phyloP scores from a whole-genome alignment of 2,329 filamentous ascomycete species.

The Phyllachora maydis region DNA sequence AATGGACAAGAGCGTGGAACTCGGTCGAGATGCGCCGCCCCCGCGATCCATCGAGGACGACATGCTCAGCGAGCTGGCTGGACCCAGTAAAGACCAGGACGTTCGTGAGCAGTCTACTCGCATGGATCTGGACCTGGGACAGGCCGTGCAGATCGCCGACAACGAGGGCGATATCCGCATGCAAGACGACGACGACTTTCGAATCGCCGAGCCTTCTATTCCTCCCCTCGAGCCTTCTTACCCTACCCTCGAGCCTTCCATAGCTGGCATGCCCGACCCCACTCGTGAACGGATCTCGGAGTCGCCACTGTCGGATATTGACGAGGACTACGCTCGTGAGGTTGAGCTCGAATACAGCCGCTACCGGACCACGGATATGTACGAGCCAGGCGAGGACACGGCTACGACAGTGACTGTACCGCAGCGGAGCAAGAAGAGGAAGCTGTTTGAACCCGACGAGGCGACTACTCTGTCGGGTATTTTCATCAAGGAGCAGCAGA shows the following conservation, averaged over 20 bases:
- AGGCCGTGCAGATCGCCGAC: slow-evolving; percentile 35
- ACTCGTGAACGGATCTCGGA: slow-evolving; percentile 43
- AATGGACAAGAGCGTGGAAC: slow-evolving; percentile 52
- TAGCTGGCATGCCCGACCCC: slow-evolving; percentile 22
- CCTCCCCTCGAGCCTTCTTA: slow-evolving; percentile 5
- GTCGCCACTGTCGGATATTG: slow-evolving; percentile 49
- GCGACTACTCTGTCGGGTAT: slow-evolving; percentile 57
- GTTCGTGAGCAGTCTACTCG: slow-evolving; percentile 29
- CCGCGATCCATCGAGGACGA: slow-evolving; percentile 48
- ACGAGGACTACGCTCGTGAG: slow-evolving; percentile 38
- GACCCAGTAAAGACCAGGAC: slow-evolving; percentile 33
- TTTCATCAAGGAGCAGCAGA: slow-evolving; percentile 72
- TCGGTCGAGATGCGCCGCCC: slow-evolving; percentile 67
- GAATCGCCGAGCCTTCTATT: slow-evolving; percentile 37
- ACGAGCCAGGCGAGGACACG: slow-evolving; percentile 36
- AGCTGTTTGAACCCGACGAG: slow-evolving; percentile 61
- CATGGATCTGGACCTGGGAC: slow-evolving; percentile 26
- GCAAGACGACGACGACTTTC: slow-evolving; percentile 43
- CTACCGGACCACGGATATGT: slow-evolving; percentile 31
- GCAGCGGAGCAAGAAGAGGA: slow-evolving; percentile 56
- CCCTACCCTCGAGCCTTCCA: slow-evolving; percentile 30
- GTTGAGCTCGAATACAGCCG: slow-evolving; percentile 36
- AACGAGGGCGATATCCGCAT: slow-evolving; percentile 43
- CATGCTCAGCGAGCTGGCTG: slow-evolving; percentile 41
- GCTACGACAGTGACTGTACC: slow-evolving; percentile 40